Evolutionary conservation across 2,329 filamentous ascomycete genomes (phyloP), one percentile per base, ranked within the genome.

Genomic region (Sclerotiophoma versabilis): DNA sequence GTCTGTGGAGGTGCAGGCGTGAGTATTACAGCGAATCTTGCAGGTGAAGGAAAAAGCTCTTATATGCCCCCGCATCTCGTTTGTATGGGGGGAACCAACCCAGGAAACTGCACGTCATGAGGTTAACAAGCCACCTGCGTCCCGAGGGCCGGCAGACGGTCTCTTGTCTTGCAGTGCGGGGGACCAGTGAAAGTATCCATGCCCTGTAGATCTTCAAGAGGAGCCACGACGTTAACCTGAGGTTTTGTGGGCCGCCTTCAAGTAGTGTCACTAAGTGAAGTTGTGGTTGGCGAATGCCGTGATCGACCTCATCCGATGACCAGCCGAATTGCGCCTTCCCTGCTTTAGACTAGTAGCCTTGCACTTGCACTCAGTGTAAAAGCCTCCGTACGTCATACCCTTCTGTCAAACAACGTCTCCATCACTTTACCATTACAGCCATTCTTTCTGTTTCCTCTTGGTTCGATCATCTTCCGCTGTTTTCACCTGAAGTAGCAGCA

Each of bases 221-320:
- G 38, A 37, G 44, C 27, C 30, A 27, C 25, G 37, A 43, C 32
- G 32, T 27, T 15, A 30, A 25, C 37, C 34, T 30, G 19, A 34
- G 22, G 32, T 32, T 44, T n/a, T 54, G 32, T 36, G 43, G 50
- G 25, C 19, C 37, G 25, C 26, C 37, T 17, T 38, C 37, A 34
- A 41, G 29, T 15, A 26, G 30, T 25, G n/a, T 12, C 22, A 5
- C 11, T 32, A 11, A 17, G n/a, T 9, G 20, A 14, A 14, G 26
- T 14, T 25, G 30, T 47, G 36, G 36, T 43, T 47, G 50, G 42
- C 14, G 19, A 37, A 23, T 8, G 20, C 14, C 33, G 25, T 36
- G 23, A 44, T 43, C 29, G 23, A 36, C 38, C 15, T 44, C 25
- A 22, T 23, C 50, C 32, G 44, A 37, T 42, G 30, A 42, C 37